phyloP scores from a whole-genome alignment of 2,329 filamentous ascomycete species.

The Rhynchosporium agropyri region DNA sequence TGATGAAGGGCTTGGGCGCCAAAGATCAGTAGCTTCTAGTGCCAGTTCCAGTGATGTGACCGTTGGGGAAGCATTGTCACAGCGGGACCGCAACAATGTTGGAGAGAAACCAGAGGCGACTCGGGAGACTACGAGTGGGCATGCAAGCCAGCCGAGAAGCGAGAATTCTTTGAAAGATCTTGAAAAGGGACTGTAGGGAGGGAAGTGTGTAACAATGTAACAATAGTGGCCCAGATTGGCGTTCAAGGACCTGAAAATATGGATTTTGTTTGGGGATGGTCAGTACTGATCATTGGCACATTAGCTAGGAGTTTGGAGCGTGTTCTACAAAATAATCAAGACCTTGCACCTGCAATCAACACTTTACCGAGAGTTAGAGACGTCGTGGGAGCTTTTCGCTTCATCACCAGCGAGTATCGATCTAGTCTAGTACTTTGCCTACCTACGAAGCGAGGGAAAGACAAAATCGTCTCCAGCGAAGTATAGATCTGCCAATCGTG shows the following conservation, averaged over 20 bases:
- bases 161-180: slow-evolving; percentile 22
- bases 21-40: background rate
- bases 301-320: slow-evolving; percentile 3
- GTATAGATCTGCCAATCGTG: no score
- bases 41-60: slow-evolving; percentile 10
- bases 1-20: slow-evolving; percentile 5
- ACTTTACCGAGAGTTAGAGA: no score
- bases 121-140: slow-evolving; percentile 8
- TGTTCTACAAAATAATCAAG: background rate
- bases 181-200: slow-evolving; percentile 23
- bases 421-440: no score
- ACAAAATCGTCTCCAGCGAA: no score
- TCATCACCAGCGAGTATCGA: no score
- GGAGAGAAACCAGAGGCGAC: slow-evolving; percentile 1
- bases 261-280: background rate
- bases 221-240: background rate
- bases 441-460: no score
- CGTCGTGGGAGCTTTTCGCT: no score
- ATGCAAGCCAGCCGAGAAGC: slow-evolving; percentile 16
- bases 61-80: slow-evolving; percentile 4
- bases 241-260: background rate
- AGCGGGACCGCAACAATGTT: background rate
- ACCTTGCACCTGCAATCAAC: background rate
- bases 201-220: background rate
- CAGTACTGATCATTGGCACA: background rate